These are phyloP conservation scores for Nigrograna mackinnonii DNA, from an alignment of 2,329 filamentous ascomycete species.

Conservation along the genomic window DNA sequence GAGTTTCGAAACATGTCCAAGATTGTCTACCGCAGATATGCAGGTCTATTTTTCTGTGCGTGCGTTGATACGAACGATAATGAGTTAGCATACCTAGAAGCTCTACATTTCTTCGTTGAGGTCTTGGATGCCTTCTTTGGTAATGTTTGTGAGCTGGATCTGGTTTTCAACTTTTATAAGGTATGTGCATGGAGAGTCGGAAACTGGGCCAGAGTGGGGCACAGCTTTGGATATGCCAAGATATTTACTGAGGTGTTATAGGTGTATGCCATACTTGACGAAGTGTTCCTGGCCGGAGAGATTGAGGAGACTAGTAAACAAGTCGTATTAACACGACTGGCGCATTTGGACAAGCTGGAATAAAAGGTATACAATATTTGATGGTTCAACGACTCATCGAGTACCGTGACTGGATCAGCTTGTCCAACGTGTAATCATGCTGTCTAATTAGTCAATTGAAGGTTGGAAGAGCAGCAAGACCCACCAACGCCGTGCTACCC, in stretches of 20 bases:
- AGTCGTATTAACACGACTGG: conserved; percentile 89
- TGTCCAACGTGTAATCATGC: too few species aligned
- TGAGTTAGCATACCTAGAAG: conserved; percentile 94
- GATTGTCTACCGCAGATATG: conserved; percentile 96
- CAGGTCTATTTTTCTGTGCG: conserved; percentile 97
- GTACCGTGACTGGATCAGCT: too few species aligned
- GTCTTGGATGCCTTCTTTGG: conserved; percentile 98
- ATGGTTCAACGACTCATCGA: too few species aligned
- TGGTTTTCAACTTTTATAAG: conserved; percentile 76
- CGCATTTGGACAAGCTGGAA: conserved; percentile 96
- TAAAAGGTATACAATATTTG: too few species aligned
- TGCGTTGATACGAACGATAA: conserved; percentile 99
- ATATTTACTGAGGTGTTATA: conserved; percentile 34
- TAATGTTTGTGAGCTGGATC: conserved; percentile 96
- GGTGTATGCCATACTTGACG: conserved; percentile 97
- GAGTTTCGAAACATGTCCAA: conserved; percentile 87
- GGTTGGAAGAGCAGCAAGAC: too few species aligned
- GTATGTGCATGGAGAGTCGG: conserved; percentile 40
- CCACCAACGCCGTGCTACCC: too few species aligned
- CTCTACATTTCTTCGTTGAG: conserved; percentile 99
- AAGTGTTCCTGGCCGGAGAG: conserved; percentile 96
- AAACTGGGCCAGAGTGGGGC: neutral
- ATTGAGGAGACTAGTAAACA: conserved; percentile 99
- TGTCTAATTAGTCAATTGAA: too few species aligned
- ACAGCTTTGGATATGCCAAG: neutral